Percentiles rank a stretch among this genome's conserved stretches.
These are phyloP conservation scores for Glycyrrhiza uralensis DNA, from an alignment of 306 rosid species.

Conservation along the genomic window DNA sequence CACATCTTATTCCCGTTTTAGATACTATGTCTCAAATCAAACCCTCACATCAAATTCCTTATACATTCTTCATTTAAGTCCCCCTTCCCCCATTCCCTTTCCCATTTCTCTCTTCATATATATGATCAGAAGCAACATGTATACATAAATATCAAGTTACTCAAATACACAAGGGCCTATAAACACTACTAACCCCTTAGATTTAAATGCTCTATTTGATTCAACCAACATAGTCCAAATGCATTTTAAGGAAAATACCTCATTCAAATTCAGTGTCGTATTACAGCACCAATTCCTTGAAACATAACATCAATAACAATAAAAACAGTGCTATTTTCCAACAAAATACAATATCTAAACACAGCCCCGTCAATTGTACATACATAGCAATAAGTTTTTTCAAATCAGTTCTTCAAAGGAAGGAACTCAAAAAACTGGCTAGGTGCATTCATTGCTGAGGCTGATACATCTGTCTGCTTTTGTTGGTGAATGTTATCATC, in stretches of 20 bases:
- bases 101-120: constrained; percentile 22
- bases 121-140: constrained; percentile 22
- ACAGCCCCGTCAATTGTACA: constrained; percentile 23
- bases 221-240: constrained; percentile 62
- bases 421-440: constrained; percentile 51
- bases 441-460: constrained; percentile 48
- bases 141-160: constrained; percentile 33
- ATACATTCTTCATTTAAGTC: constrained; percentile 28
- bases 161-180: constrained; percentile 40
- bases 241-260: constrained; percentile 60
- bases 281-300: constrained; percentile 44
- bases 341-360: constrained; percentile 28
- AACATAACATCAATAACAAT: constrained; percentile 46
- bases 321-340: constrained; percentile 32
- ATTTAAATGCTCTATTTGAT: constrained; percentile 28
- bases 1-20: constrained; percentile 42
- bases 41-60: constrained; percentile 44
- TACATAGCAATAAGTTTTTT: constrained; percentile 17
- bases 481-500: constrained; percentile 31
- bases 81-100: constrained; percentile 9
- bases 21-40: constrained; percentile 43
- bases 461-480: constrained; percentile 43
- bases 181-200: constrained; percentile 21
- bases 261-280: constrained; percentile 32
- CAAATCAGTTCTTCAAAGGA: constrained; percentile 32